Conservation (phyloP, 805 yeast species). For the Kodamaea kaohsiungensis region DNA sequence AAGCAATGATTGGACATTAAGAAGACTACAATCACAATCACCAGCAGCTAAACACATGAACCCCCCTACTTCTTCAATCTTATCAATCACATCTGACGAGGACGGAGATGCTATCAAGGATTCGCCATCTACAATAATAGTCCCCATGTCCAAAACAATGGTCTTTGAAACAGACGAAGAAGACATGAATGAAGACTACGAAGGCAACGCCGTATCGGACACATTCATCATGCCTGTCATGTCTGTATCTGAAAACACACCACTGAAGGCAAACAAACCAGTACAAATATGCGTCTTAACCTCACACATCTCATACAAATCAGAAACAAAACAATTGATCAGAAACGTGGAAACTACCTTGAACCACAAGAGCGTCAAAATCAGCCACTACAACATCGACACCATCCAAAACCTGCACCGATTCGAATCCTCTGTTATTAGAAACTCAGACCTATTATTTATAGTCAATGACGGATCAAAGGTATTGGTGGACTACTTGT, state of each 20-base stretch:
- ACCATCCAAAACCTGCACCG: neutral
- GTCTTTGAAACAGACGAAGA: slow-evolving; percentile 46
- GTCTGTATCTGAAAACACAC: slow-evolving; percentile 22
- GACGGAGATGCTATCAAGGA: slow-evolving; percentile 8
- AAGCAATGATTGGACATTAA: slow-evolving; percentile 9
- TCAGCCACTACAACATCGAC: slow-evolving; percentile 17
- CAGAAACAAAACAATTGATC: slow-evolving; percentile 23
- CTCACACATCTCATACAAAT: slow-evolving; percentile 16
- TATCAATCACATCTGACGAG: slow-evolving; percentile 31
- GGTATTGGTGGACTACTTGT: slow-evolving; percentile 26
- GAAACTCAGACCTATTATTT: slow-evolving; percentile 30
- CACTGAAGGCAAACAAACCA: slow-evolving; percentile 5
- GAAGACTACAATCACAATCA: neutral
- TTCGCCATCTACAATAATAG: neutral
- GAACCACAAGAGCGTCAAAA: slow-evolving; percentile 13
- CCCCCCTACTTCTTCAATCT: slow-evolving; percentile 20
- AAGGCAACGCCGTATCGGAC: neutral
- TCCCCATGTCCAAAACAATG: slow-evolving; percentile 26
- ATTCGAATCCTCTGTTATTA: slow-evolving; percentile 19
- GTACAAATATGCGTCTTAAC: slow-evolving; percentile 26
- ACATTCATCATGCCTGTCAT: slow-evolving; percentile 42
- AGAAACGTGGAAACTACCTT: slow-evolving; percentile 17
- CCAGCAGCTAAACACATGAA: neutral
- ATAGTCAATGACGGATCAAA: slow-evolving; percentile 41
- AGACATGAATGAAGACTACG: slow-evolving; percentile 21